phyloP scores from a whole-genome alignment of 257 asterid genomes.

The Rubia yunnanensis region DNA sequence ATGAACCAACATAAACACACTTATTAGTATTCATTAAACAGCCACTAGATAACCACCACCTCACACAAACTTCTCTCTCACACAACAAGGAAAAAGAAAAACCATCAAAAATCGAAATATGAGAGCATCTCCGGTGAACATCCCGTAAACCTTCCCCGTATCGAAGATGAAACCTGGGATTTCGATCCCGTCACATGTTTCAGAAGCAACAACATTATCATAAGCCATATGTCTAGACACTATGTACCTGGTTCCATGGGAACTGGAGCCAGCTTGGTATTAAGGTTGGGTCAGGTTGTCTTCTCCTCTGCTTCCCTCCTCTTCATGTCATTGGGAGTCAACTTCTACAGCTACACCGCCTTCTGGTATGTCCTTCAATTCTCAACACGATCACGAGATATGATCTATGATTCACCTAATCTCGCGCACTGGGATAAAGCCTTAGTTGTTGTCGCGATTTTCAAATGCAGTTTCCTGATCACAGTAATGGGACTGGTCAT shows the following conservation, averaged over 20 bases:
- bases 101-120: too few species aligned
- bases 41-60: background rate
- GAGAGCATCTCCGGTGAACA: too few species aligned
- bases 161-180: background rate
- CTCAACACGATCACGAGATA: background rate
- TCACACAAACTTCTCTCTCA: background rate
- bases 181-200: background rate
- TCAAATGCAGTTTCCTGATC: conserved; percentile 48
- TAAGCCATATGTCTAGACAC: conserved; percentile 24
- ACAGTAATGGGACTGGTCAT: conserved; percentile 69
- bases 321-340: conserved; percentile 63
- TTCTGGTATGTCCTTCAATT: conserved; percentile 41
- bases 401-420: background rate
- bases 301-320: conserved; percentile 55
- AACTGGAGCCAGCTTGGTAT: conserved; percentile 41
- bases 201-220: background rate
- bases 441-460: too few species aligned
- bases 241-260: conserved; percentile 54
- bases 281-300: conserved; percentile 56
- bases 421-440: too few species aligned
- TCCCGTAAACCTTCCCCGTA: background rate
- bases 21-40: background rate
- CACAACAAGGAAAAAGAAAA: background rate
- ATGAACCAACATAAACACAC: background rate
- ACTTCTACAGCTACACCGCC: conserved; percentile 68